Percentiles rank a stretch among this genome's conserved stretches.
Evolutionary conservation across 768 basidiomycete species (phyloP).

Genomic region (Hirschioporus abietinus): DNA sequence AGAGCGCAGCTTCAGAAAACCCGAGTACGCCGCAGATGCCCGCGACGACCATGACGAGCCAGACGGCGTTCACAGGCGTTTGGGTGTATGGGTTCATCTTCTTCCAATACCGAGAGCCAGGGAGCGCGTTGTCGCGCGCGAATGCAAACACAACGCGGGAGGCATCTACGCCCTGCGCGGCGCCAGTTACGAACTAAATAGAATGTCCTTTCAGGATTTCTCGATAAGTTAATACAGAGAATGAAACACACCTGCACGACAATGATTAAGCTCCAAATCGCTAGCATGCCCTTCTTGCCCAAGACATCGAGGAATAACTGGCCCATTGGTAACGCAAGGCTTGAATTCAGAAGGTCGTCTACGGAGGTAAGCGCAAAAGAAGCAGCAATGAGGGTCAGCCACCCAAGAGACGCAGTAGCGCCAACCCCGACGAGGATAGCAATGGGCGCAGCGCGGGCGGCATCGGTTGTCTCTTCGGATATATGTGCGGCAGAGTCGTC

Average conservation of each 20-base stretch:
- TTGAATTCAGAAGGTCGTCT: conserved; percentile 38
- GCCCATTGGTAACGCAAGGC: conserved; percentile 63
- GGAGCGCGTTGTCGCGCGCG: conserved; percentile 67
- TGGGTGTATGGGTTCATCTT: conserved; percentile 50
- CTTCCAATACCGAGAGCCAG: conserved; percentile 69
- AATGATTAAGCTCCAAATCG: conserved; percentile 66
- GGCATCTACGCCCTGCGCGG: conserved; percentile 70
- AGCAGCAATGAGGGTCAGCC: conserved; percentile 59
- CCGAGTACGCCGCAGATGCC: conserved; percentile 59
- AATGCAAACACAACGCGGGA: conserved; percentile 74
- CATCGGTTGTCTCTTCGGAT: conserved; percentile 65
- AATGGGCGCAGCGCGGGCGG: conserved; percentile 57
- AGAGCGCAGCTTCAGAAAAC: conserved; percentile 56
- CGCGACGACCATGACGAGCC: conserved; percentile 58
- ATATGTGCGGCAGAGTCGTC: conserved; percentile 77
- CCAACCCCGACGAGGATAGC: conserved; percentile 64
- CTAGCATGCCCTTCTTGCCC: conserved; percentile 67
- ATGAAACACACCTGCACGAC: conserved; percentile 43
- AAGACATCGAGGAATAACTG: conserved; percentile 62
- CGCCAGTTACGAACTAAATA: conserved; percentile 60
- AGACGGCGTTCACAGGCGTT: conserved; percentile 72
- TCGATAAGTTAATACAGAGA: conserved; percentile 19
- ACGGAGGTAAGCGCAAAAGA: conserved; percentile 61
- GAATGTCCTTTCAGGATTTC: conserved; percentile 4
- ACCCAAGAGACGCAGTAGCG: conserved; percentile 55